These are phyloP conservation scores for Amorphotheca resinae DNA, from an alignment of 495 filamentous ascomycete genomes.

Conservation along the genomic window DNA sequence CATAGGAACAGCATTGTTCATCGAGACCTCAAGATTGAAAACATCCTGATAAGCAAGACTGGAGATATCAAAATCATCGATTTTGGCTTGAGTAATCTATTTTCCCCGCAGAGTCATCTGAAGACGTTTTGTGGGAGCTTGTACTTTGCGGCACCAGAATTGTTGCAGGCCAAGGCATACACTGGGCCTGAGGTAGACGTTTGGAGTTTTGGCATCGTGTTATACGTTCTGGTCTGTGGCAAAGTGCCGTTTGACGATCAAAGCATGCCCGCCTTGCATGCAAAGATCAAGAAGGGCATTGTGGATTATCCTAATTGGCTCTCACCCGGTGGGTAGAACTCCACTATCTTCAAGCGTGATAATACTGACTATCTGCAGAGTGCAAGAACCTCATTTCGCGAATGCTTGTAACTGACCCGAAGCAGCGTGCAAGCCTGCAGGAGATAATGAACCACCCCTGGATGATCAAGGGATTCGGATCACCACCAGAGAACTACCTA, in stretches of 20 bases:
- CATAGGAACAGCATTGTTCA: conserved; percentile 99
- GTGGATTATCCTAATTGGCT: conserved; percentile 96
- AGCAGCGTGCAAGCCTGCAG: conserved; percentile 67
- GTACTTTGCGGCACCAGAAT: conserved; percentile 94
- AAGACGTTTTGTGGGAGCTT: conserved; percentile 98
- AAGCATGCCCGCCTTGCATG: conserved; percentile 96
- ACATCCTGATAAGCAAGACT: conserved; percentile 98
- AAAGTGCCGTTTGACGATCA: conserved; percentile 99
- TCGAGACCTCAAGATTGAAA: conserved; percentile 96
- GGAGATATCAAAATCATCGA: conserved; percentile 99
- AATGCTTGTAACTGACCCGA: conserved; percentile 95
- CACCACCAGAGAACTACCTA: conserved; percentile 80
- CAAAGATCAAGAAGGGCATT: conserved; percentile 94
- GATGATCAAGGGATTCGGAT: conserved; percentile 87
- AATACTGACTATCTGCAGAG: conserved; percentile 32
- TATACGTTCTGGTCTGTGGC: conserved; percentile 94
- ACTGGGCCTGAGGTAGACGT: conserved; percentile 95
- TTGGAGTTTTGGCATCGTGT: conserved; percentile 99
- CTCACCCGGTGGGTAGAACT: conserved; percentile 53
- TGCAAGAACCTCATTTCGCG: conserved; percentile 87
- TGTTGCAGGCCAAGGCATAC: conserved; percentile 88
- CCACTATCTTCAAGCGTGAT: background rate
- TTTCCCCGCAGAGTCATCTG: conserved; percentile 72
- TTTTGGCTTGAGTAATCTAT: conserved; percentile 95
- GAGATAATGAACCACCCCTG: conserved; percentile 97